Conservation (phyloP, 768 basidiomycete genomes). For the Naganishia friedmannii region DNA sequence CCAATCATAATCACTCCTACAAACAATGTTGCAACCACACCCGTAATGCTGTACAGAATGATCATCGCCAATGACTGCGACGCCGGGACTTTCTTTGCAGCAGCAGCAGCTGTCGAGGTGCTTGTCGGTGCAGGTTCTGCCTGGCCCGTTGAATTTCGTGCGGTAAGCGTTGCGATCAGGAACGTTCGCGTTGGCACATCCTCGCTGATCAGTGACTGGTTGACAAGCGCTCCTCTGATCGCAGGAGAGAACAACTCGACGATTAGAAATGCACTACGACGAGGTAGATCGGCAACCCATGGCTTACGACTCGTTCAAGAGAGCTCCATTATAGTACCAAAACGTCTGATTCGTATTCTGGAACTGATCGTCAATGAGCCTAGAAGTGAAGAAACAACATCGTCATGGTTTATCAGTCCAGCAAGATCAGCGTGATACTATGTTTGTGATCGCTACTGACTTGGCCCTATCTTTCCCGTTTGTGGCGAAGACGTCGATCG, state of each 20-base stretch:
- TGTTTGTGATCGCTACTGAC: slow-evolving; percentile 44
- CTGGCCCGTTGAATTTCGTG: slow-evolving; percentile 62
- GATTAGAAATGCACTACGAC: background rate
- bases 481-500: slow-evolving; percentile 58
- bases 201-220: slow-evolving; percentile 34
- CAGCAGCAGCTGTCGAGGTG: slow-evolving; percentile 18
- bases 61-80: slow-evolving; percentile 65
- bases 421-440: background rate
- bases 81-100: slow-evolving; percentile 29
- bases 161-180: slow-evolving; percentile 67
- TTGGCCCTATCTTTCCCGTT: slow-evolving; percentile 62
- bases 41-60: slow-evolving; percentile 74
- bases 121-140: slow-evolving; percentile 40
- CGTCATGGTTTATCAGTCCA: background rate
- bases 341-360: slow-evolving; percentile 59
- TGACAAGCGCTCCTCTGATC: slow-evolving; percentile 39
- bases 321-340: slow-evolving; percentile 60
- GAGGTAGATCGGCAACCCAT: slow-evolving; percentile 11
- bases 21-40: slow-evolving; percentile 80
- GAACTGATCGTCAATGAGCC: slow-evolving; percentile 61
- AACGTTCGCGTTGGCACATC: slow-evolving; percentile 52
- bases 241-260: background rate
- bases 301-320: slow-evolving; percentile 59
- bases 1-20: slow-evolving; percentile 80
- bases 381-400: slow-evolving; percentile 33